These are phyloP conservation scores for Fusarium decemcellulare DNA, from an alignment of 2,329 filamentous ascomycete genomes.

Conservation along the genomic window DNA sequence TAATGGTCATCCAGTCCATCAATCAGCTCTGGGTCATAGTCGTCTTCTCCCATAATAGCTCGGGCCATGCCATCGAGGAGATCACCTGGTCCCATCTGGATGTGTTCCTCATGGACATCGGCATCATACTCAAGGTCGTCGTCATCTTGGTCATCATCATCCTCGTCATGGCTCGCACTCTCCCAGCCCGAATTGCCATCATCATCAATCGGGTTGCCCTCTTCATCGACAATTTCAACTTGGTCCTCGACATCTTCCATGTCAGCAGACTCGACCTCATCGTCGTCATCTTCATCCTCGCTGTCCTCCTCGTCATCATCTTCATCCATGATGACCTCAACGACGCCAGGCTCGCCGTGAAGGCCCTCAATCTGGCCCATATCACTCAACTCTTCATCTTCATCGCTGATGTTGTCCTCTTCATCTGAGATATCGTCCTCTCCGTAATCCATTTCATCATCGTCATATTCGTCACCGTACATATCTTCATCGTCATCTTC, in stretches of 20 bases:
- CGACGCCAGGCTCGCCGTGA: constrained; percentile 72
- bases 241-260: constrained; percentile 68
- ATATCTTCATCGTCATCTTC: constrained; percentile 87
- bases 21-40: constrained; percentile 67
- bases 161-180: constrained; percentile 71
- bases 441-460: constrained; percentile 92
- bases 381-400: constrained; percentile 85
- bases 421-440: constrained; percentile 88
- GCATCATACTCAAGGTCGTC: constrained; percentile 70
- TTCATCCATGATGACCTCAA: constrained; percentile 85
- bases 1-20: constrained; percentile 67
- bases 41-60: constrained; percentile 68
- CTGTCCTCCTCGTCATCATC: constrained; percentile 77
- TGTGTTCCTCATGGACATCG: constrained; percentile 67
- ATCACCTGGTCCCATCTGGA: constrained; percentile 61
- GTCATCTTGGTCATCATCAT: constrained; percentile 66
- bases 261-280: constrained; percentile 58
- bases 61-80: constrained; percentile 69
- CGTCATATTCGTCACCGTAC: constrained; percentile 92
- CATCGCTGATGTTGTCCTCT: constrained; percentile 90
- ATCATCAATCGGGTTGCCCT: constrained; percentile 71
- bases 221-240: constrained; percentile 74
- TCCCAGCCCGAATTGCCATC: constrained; percentile 74
- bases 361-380: constrained; percentile 89
- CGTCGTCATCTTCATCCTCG: constrained; percentile 69